Evolutionary conservation across 1,284 basidiomycete genomes (phyloP), one percentile per base, ranked within the genome.

Genomic region (Sutorius eximius): DNA sequence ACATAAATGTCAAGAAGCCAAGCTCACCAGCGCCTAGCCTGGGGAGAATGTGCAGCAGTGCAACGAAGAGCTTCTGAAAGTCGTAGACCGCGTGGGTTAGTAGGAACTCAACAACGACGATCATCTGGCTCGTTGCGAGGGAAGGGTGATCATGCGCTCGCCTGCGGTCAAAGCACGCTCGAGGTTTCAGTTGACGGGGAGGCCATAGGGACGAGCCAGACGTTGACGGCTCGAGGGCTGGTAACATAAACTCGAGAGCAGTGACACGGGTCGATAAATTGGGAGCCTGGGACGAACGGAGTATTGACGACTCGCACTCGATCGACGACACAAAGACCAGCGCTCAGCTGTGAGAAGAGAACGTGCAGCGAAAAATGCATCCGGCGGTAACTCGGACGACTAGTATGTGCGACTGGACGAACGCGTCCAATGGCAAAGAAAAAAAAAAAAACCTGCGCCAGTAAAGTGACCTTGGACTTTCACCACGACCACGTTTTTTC

Each of bases 91-190:
- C 46, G 9, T 70, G 56, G 32, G 37, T 8, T 62, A 58, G 37
- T 43, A 67, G 34, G 10, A 63, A 43, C 30, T 55, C 52, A 32
- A 67, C 45, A 33, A 64, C 51, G n/a, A 67, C 49, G 24, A 69
- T 58, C 65, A 70, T 69, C 18, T 37, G 30, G 10, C 11, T 5
- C 9, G 22, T 51, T 38, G 33, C 46, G 41, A 18, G 50, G 22
- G 32, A 29, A 6, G 53, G 40, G 24, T 1, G 20, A 10, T 33
- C 5, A 30, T 18, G 20, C 15, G 29, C n/a, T 24, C n/a, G 15
- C 41, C 29, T 16, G 22, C 29, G 9, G 16, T 27, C 47, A 18
- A 15, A 7, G 46, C 38, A 18, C 9, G 30, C 30, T 49, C 43
- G 16, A 24, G 27, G 13, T 37, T 30, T n/a, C 15, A n/a, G 7